These are phyloP conservation scores for Pulveroboletus ravenelii DNA, from an alignment of 768 basidiomycete species.

Conservation along the genomic window DNA sequence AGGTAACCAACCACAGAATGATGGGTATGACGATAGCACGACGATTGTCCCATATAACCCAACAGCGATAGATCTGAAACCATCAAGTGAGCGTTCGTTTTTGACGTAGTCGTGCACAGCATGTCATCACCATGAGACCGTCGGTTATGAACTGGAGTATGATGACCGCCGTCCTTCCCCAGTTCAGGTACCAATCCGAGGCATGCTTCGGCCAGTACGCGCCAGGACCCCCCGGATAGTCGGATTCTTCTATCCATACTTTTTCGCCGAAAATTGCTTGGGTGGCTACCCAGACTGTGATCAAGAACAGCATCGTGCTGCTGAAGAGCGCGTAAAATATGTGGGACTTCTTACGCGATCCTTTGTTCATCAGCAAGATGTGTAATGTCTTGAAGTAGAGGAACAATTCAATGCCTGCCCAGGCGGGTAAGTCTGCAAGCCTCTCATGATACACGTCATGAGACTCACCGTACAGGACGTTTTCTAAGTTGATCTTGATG, in stretches of 20 bases:
- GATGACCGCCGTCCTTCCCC: slow-evolving; percentile 23
- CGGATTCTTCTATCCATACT: slow-evolving; percentile 33
- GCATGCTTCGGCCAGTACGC: slow-evolving; percentile 27
- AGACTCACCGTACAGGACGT: slow-evolving; percentile 24
- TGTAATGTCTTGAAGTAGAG: slow-evolving; percentile 24
- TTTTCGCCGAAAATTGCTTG: slow-evolving; percentile 23
- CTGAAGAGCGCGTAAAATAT: slow-evolving; percentile 25
- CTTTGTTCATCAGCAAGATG: slow-evolving; percentile 1
- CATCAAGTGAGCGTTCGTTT: slow-evolving; percentile 1
- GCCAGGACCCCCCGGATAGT: slow-evolving; percentile 34
- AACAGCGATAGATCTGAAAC: slow-evolving; percentile 38
- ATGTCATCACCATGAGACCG: slow-evolving; percentile 21
- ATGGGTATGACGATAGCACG: slow-evolving; percentile 10
- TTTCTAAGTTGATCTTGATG: slow-evolving; percentile 14
- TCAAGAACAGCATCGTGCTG: slow-evolving; percentile 22
- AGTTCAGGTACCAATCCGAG: slow-evolving; percentile 25
- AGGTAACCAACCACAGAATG: slow-evolving; percentile 20
- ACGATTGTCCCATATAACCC: slow-evolving; percentile 29
- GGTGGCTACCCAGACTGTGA: slow-evolving; percentile 28
- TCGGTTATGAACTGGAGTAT: slow-evolving; percentile 34
- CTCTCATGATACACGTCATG: neutral
- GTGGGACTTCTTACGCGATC: slow-evolving; percentile 6
- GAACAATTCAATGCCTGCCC: slow-evolving; percentile 19
- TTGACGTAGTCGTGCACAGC: neutral
- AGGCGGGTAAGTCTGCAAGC: neutral